Conservation (phyloP, 2,329 filamentous ascomycete species). For the Parascedosporium putredinis region DNA sequence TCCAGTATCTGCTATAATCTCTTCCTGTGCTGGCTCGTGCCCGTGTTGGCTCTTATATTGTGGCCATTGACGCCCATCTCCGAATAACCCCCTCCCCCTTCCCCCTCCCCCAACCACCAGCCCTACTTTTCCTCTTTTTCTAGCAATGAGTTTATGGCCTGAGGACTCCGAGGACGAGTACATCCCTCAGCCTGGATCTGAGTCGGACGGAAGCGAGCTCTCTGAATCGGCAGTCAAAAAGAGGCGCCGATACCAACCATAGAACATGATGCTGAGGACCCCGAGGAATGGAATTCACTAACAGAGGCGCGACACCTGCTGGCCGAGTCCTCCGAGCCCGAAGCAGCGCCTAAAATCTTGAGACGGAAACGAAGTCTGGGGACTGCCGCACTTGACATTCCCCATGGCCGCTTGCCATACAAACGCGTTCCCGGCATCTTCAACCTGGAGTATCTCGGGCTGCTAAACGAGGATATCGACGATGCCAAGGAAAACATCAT, state of each 20-base stretch:
- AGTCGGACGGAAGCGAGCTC: not conserved
- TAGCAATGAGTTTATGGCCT: slow-evolving; percentile 4
- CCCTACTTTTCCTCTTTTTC: no score
- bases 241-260: not conserved
- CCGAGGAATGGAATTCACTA: not conserved
- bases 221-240: not conserved
- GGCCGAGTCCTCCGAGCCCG: not conserved
- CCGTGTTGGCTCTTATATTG: no score
- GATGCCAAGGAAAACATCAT: slow-evolving; percentile 32
- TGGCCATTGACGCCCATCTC: no score
- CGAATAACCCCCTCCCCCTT: not conserved
- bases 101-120: no score
- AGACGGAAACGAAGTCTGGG: slow-evolving; percentile 2
- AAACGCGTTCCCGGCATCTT: slow-evolving; percentile 35
- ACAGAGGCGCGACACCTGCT: not conserved
- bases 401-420: slow-evolving; percentile 21
- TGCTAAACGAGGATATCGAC: slow-evolving; percentile 49
- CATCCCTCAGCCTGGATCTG: not conserved
- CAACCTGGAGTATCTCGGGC: slow-evolving; percentile 35
- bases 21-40: no score
- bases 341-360: not conserved
- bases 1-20: no score
- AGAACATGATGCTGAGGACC: not conserved
- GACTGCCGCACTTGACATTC: not conserved
- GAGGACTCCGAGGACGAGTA: slow-evolving; percentile 6